Evolutionary conservation across 345 rosid species (phyloP).

Genomic region (Populus nigra): DNA sequence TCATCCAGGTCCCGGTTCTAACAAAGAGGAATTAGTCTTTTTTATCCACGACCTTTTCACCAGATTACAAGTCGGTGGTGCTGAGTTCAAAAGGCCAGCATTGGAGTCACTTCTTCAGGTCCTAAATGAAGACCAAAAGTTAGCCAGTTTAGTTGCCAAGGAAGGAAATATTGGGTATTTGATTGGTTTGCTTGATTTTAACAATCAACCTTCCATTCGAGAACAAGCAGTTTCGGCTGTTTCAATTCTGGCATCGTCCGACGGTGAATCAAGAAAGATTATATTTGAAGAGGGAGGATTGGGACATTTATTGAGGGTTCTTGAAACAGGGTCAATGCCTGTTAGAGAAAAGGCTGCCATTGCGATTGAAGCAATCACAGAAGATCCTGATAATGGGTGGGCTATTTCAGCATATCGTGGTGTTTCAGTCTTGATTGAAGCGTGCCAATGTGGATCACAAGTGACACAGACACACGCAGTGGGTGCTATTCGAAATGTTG

Average conservation of each 20-base stretch:
- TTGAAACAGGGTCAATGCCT: conserved; percentile 60
- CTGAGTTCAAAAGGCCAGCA: conserved; percentile 72
- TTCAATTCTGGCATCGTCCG: conserved; percentile 53
- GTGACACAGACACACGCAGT: conserved; percentile 47
- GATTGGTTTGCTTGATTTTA: conserved; percentile 57
- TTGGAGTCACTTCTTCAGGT: conserved; percentile 66
- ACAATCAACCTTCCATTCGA: conserved; percentile 45
- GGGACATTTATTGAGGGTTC: conserved; percentile 61
- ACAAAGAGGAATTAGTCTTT: conserved; percentile 53
- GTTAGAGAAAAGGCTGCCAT: conserved; percentile 61
- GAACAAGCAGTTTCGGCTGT: conserved; percentile 64
- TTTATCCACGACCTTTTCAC: conserved; percentile 76
- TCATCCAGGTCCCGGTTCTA: conserved; percentile 53
- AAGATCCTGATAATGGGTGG: conserved; percentile 68
- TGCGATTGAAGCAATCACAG: conserved; percentile 67
- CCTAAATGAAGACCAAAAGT: conserved; percentile 54
- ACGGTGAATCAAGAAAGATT: conserved; percentile 54
- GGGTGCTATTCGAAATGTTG: conserved; percentile 63
- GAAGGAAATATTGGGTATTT: conserved; percentile 72
- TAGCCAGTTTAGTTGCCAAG: conserved; percentile 48
- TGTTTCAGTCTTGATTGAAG: conserved; percentile 52
- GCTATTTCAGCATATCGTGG: conserved; percentile 74
- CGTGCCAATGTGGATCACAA: conserved; percentile 59
- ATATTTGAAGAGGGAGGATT: conserved; percentile 72
- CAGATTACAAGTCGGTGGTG: conserved; percentile 72